A percentile compares a stretch with the other conserved stretches of the same genome.
Evolutionary conservation across 768 basidiomycete genomes (phyloP).

Genomic region (Termitomyces sp.): DNA sequence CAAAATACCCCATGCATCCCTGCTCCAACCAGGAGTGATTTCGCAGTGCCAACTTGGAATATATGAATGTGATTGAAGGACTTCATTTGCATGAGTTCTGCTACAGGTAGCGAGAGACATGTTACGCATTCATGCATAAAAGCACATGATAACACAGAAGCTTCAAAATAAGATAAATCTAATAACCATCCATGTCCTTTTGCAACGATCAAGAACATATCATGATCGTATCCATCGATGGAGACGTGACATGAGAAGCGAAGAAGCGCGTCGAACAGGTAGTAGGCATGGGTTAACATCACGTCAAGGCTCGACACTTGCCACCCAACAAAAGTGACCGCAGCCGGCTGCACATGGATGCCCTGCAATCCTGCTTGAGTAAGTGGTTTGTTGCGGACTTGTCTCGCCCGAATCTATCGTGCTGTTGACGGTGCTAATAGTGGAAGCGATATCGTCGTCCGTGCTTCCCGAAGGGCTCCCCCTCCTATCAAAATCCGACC

Average conservation of each 20-base stretch:
- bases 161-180: neutral
- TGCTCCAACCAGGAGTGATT: too few species aligned
- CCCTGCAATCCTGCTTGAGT: slow-evolving; percentile 31
- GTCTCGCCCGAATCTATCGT: slow-evolving; percentile 14
- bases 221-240: neutral
- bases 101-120: neutral
- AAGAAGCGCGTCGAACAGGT: neutral
- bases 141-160: neutral
- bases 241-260: neutral
- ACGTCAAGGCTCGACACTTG: slow-evolving; percentile 19
- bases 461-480: slow-evolving; percentile 13
- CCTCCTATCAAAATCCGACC: slow-evolving; percentile 10
- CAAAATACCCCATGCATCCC: neutral
- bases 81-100: neutral
- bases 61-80: neutral
- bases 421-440: slow-evolving; percentile 13
- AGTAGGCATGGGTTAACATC: neutral
- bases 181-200: neutral
- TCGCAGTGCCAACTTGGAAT: too few species aligned
- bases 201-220: neutral
- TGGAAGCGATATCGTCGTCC: slow-evolving; percentile 22
- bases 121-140: neutral
- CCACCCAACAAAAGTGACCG: slow-evolving; percentile 77
- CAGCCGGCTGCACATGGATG: slow-evolving; percentile 77
- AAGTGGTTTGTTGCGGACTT: slow-evolving; percentile 11